Evolutionary conservation across 768 basidiomycete genomes (phyloP).

Genomic region (Amanita rubescens): DNA sequence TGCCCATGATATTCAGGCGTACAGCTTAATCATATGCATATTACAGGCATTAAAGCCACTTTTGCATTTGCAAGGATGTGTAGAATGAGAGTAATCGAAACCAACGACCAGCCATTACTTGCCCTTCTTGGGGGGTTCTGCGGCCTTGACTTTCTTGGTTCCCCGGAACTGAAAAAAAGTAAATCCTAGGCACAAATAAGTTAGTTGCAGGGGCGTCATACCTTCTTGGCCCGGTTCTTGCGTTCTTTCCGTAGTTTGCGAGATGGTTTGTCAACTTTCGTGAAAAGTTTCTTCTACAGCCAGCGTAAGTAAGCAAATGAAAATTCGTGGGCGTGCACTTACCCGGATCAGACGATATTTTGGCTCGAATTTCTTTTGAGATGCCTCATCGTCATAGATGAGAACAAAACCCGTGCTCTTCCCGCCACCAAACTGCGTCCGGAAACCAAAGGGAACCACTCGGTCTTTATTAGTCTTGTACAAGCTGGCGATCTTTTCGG

Average conservation of each 20-base stretch:
- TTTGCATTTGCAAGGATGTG: slow-evolving; percentile 6
- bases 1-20: slow-evolving; percentile 16
- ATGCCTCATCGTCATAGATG: slow-evolving; percentile 93
- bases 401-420: slow-evolving; percentile 94
- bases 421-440: slow-evolving; percentile 97
- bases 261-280: slow-evolving; percentile 85
- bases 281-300: slow-evolving; percentile 52
- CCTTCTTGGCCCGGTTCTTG: slow-evolving; percentile 99
- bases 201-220: slow-evolving; percentile 18
- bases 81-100: slow-evolving; percentile 26
- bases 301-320: not conserved
- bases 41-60: slow-evolving; percentile 8
- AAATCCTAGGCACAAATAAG: slow-evolving; percentile 8
- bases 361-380: slow-evolving; percentile 97
- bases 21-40: slow-evolving; percentile 10
- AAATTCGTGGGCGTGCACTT: slow-evolving; percentile 30
- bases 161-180: slow-evolving; percentile 67
- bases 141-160: slow-evolving; percentile 91
- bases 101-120: slow-evolving; percentile 48
- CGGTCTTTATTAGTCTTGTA: slow-evolving; percentile 93
- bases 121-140: slow-evolving; percentile 87
- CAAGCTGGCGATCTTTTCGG: slow-evolving; percentile 83
- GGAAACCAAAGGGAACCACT: slow-evolving; percentile 90
- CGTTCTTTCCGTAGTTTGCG: slow-evolving; percentile 99
- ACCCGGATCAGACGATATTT: slow-evolving; percentile 92